phyloP scores from a whole-genome alignment of 2,329 filamentous ascomycete species.

The Cercospora sp. region DNA sequence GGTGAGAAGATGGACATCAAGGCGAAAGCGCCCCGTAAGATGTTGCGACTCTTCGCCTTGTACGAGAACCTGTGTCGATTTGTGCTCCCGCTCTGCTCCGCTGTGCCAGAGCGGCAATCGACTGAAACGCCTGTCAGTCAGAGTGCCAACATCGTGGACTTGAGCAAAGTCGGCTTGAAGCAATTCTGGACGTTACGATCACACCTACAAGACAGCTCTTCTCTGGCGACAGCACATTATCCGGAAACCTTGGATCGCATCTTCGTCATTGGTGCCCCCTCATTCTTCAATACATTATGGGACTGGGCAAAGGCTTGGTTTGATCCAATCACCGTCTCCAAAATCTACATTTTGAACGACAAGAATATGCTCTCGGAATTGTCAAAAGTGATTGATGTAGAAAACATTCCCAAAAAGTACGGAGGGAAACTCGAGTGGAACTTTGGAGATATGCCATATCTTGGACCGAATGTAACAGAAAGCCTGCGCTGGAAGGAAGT shows the following conservation, averaged over 20 bases:
- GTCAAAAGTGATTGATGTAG: slow-evolving; percentile 74
- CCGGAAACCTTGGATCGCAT: slow-evolving; percentile 88
- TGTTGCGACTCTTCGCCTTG: slow-evolving; percentile 83
- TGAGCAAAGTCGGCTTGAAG: slow-evolving; percentile 80
- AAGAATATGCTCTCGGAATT: slow-evolving; percentile 75
- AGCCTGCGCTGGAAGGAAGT: slow-evolving; percentile 45
- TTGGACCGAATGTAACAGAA: slow-evolving; percentile 60
- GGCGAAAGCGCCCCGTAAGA: slow-evolving; percentile 68
- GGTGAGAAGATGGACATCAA: slow-evolving; percentile 47
- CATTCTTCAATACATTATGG: slow-evolving; percentile 92
- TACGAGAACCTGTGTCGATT: slow-evolving; percentile 93
- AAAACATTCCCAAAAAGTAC: slow-evolving; percentile 85
- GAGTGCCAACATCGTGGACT: slow-evolving; percentile 93
- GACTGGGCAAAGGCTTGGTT: slow-evolving; percentile 96
- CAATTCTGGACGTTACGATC: slow-evolving; percentile 94
- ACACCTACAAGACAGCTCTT: slow-evolving; percentile 91
- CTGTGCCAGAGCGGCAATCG: slow-evolving; percentile 69
- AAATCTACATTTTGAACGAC: slow-evolving; percentile 84
- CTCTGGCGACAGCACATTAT: slow-evolving; percentile 88
- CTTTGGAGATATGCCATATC: slow-evolving; percentile 71
- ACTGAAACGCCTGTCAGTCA: slow-evolving; percentile 84
- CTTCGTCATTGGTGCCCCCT: slow-evolving; percentile 84
- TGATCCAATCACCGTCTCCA: slow-evolving; percentile 82
- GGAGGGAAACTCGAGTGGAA: slow-evolving; percentile 81
- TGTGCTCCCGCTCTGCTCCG: slow-evolving; percentile 78